These are phyloP conservation scores for Colletotrichum lini DNA, from an alignment of 2,329 filamentous ascomycete genomes.

Conservation along the genomic window DNA sequence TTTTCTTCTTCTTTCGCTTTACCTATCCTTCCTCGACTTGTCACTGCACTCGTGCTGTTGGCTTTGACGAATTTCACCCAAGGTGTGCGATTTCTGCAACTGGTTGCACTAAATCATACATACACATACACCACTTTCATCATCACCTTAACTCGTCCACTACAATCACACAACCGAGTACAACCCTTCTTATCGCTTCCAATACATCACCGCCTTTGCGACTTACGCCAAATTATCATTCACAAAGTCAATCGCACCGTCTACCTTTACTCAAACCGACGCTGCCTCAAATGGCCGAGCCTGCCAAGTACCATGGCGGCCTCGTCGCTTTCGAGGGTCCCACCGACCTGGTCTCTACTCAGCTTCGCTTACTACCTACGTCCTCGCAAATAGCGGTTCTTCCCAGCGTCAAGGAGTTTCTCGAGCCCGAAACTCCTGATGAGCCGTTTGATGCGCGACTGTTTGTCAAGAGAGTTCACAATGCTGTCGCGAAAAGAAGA, in stretches of 20 bases:
- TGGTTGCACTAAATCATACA: conserved; percentile 33
- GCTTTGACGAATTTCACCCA: neutral
- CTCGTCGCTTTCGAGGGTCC: conserved; percentile 74
- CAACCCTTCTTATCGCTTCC: neutral
- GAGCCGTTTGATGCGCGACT: conserved; percentile 48
- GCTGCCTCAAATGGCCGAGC: conserved; percentile 32
- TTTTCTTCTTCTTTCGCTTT: neutral
- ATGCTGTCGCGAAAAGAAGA: conserved; percentile 62
- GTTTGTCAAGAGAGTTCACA: conserved; percentile 65
- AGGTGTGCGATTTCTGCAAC: conserved; percentile 31
- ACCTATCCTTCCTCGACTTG: neutral
- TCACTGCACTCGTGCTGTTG: neutral
- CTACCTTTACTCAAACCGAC: neutral
- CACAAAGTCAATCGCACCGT: neutral
- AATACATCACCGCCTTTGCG: neutral
- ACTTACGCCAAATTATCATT: neutral
- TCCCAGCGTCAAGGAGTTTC: conserved; percentile 65
- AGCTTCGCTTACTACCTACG: conserved; percentile 71
- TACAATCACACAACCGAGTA: neutral
- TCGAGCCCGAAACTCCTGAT: conserved; percentile 50
- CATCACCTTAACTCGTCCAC: neutral
- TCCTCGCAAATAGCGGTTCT: conserved; percentile 72
- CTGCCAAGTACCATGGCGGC: conserved; percentile 58
- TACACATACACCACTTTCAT: conserved; percentile 5
- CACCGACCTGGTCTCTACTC: conserved; percentile 68